Conservation (phyloP, 2,329 filamentous ascomycete genomes). For the Alternaria brassicicola region DNA sequence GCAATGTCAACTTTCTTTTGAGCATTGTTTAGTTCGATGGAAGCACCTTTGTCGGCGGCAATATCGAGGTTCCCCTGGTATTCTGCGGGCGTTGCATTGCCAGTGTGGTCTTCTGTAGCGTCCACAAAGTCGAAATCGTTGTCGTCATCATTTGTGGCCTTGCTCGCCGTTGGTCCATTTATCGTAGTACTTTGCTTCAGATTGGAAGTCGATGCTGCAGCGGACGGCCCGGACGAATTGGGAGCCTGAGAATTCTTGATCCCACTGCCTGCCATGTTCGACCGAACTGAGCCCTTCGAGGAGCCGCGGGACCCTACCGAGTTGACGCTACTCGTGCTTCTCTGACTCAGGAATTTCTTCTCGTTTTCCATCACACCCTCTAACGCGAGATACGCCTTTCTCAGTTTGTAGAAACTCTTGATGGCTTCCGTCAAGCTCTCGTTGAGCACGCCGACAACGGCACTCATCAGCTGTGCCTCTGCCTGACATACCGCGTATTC, state of each 20-base stretch:
- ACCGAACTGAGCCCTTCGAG: conserved; percentile 31
- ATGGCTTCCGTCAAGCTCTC: conserved; percentile 92
- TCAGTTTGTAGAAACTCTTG: conserved; percentile 88
- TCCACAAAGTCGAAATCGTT: conserved; percentile 62
- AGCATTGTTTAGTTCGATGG: conserved; percentile 33
- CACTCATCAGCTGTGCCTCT: conserved; percentile 86
- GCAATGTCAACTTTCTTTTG: conserved; percentile 28
- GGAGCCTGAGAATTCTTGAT: conserved; percentile 17
- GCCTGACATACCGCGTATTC: conserved; percentile 87
- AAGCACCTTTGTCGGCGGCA: conserved; percentile 28
- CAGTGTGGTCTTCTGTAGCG: conserved; percentile 57
- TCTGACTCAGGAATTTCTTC: conserved; percentile 59
- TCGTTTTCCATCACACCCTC: conserved; percentile 80
- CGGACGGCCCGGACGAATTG: conserved; percentile 12
- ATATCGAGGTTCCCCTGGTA: conserved; percentile 55
- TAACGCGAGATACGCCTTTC: conserved; percentile 84
- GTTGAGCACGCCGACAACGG: conserved; percentile 86
- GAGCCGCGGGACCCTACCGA: conserved; percentile 27
- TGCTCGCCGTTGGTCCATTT: conserved; percentile 8
- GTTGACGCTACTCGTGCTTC: conserved; percentile 43
- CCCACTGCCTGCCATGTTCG: conserved; percentile 15
- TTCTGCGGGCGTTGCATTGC: conserved; percentile 53
- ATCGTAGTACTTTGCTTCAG: conserved; percentile 17
- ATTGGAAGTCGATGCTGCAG: conserved; percentile 24
- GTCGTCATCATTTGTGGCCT: conserved; percentile 31